Base-by-base conservation (phyloP, 495 filamentous ascomycete genomes). In the Penicillium paxilli region DNA sequence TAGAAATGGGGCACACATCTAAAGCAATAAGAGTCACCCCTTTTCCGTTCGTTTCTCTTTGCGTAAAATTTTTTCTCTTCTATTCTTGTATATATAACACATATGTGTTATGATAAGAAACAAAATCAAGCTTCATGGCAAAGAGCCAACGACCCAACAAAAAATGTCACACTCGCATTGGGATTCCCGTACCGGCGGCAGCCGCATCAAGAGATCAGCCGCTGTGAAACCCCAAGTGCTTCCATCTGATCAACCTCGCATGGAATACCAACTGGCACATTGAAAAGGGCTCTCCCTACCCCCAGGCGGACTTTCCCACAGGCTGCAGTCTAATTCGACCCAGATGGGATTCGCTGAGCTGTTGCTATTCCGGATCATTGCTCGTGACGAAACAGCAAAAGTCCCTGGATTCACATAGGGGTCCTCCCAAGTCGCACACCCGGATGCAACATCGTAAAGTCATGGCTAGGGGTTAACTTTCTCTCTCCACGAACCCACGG, bases 171-270 rank as follows among this genome's bases (percentile, higher is more conserved):
- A 73, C 65, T 65, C 54, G 62, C 70, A 71, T 69, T 64, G 47
- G 54, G 63, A 69, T 63, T 57, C 54, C 50, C 59, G 64, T 68
- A 63, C 63, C 64, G 65, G 65, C 61, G 69, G 63, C 53, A 70
- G 68, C 63, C 66, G 66, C 63, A 67, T 65, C 44, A 64, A 67
- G 59, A 66, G 65, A 69, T 73, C 73, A 76, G 73, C 73, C 71
- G 69, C 69, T 73, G 73, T 76, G 73, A 67, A 71, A 76, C 73
- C 69, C 63, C 47, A 65, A 52, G 62, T 53, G 51, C 64, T 67
- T 65, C 52, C 70, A 67, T 74, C 73, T 76, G 72, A 76, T 74
- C 69, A 65, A 70, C 65, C 64, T 57, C 54, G 58, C 64, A 67
- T 69, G 63, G 57, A 59, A 55, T 54, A 38, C 50, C 54, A 58